Evolutionary conservation across 352 stramenopile genomes (phyloP), one percentile per base, ranked within the genome.

Genomic region (Thalassiosira sp.): DNA sequence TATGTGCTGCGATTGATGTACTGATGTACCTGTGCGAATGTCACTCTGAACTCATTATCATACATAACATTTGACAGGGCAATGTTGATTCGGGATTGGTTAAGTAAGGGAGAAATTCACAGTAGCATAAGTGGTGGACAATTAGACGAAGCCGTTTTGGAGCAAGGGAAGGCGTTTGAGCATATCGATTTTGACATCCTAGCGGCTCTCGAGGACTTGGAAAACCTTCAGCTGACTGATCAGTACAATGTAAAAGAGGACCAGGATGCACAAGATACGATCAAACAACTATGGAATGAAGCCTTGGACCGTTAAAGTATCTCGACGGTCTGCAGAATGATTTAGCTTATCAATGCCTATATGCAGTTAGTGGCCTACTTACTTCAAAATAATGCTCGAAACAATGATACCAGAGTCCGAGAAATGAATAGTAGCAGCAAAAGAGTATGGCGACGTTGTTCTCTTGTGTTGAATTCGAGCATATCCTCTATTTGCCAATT

Each of bases 111-210:
- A 20, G 42, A 46, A 1, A 52, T 35, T 2, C 54, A 18, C 22
- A 63, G 62, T 20, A 18, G 20, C 31, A 10, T 56, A 16, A 33
- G 8, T 16, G 42, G 37, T 67, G 42, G 20, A 27, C 45, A 59
- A 3, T 33, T 72, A 27, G 42, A 78, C 52, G 40, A 56, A 37
- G 33, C 25, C 58, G 7, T 56, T 56, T 37, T 60, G 33, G 48
- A 65, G 51, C 24, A 69, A 72, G 56, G 58, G 63, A 60, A 71
- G 57, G 24, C 56, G 46, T 63, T 70, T 63, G 22, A 76, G 35
- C 45, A 79, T 70, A 74, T 89, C 24, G 57, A 86, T 61, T 59
- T 92, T 35, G 77, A 91, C 53, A 58, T 89, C 15, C 45, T 79
- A 49, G 56, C 72, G 2, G 82, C 69, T 0, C 16, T 92, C 5